Base-by-base conservation (phyloP, 108 stramenopile genomes). In the Discostella pseudostelligera region DNA sequence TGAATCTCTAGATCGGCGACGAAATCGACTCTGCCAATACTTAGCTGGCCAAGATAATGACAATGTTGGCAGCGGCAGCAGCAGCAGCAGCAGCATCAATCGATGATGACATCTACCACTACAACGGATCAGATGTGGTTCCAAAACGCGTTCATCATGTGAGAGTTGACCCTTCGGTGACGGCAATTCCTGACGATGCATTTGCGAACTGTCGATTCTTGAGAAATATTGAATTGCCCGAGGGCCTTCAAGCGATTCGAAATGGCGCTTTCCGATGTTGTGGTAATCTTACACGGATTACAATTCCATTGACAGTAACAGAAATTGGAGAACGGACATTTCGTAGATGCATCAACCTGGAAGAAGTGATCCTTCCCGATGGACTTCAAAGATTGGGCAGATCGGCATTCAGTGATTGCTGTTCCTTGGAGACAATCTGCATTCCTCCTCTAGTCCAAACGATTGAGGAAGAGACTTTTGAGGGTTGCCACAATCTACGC, bases 21-120 rank as follows among this genome's bases (percentile, higher is more conserved):
- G 6, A 2, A 46, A 20, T 46, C 46, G 47, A 24, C 47, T 17
- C 20, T 24, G 20, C 11, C 0, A 8, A 10, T 21, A 24, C 32
- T 0, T 20, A 1, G 42, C 8, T 20, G 8, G 19, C 56, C 0
- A 10, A 0, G 56, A 24, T 37, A 37, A 24, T 24, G 56, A 10
- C 1, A 22, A 22, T 48, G 8, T 10, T 24, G 1, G 20, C 11
- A 48, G 47, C 0, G 47, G n/a, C 64, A 4, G 53, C 53, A 9
- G 21, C 50, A 4, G 50, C 49, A 50, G 46, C 26, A 39, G 26
- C 28, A n/a, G n/a, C n/a, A n/a, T n/a, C n/a, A n/a, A n/a, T n/a
- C 32, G 32, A 32, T 32, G 32, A 32, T 32, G 32, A 5, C 5
- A 32, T 32, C 32, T 32, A 32, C 5, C 32, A 4, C 32, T 32